Evolutionary conservation across 352 stramenopile genomes (phyloP).

Genomic region (Pythium phragmitis): DNA sequence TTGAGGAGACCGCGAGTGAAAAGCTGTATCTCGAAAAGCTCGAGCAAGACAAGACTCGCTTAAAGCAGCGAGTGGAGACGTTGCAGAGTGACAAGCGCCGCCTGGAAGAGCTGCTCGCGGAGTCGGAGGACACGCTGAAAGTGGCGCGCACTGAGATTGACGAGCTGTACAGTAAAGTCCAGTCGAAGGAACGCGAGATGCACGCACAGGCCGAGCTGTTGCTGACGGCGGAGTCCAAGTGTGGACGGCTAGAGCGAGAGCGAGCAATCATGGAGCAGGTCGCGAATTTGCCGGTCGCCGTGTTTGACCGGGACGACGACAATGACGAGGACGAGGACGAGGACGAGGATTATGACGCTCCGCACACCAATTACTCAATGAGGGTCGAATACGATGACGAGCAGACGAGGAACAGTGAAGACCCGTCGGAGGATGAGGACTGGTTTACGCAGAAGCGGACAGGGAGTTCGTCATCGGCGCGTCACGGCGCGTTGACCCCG

Average conservation of each 20-base stretch:
- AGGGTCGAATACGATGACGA: conserved; percentile 28
- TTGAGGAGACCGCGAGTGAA: conserved; percentile 40
- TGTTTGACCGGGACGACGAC: conserved; percentile 65
- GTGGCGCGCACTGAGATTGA: conserved; percentile 39
- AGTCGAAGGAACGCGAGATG: conserved; percentile 39
- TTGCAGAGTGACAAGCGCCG: conserved; percentile 34
- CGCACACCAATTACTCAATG: conserved; percentile 38
- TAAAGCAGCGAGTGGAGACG: conserved; percentile 31
- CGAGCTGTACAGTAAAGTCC: conserved; percentile 37
- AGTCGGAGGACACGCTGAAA: conserved; percentile 33
- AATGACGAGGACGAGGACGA: conserved; percentile 65
- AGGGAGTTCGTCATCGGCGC: not conserved
- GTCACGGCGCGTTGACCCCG: conserved; percentile 4
- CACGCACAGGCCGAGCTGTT: conserved; percentile 57
- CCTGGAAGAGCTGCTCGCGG: conserved; percentile 2
- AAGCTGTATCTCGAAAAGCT: conserved; percentile 42
- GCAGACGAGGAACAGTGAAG: conserved; percentile 23
- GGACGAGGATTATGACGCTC: conserved; percentile 40
- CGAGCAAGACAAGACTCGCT: conserved; percentile 35
- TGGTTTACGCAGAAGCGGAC: conserved; percentile 24
- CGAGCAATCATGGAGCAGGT: conserved; percentile 75
- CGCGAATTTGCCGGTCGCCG: conserved; percentile 65
- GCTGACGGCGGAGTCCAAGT: conserved; percentile 63
- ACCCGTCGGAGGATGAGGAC: conserved; percentile 25
- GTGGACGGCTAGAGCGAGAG: conserved; percentile 68